phyloP scores from a whole-genome alignment of 2,329 filamentous ascomycete genomes.

The Ophiostoma sp. region DNA sequence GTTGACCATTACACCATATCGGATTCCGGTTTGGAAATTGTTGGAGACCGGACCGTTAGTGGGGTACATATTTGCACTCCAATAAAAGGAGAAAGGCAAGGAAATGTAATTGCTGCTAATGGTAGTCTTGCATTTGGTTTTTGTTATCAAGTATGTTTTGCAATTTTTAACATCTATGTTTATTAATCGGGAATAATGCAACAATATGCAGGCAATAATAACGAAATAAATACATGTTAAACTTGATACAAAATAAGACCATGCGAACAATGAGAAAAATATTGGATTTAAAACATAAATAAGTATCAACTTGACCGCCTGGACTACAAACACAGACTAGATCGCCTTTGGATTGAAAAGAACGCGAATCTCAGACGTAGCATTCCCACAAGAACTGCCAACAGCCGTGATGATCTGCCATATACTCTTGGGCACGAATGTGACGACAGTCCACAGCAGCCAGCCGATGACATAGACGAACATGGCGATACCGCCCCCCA shows the following conservation, averaged over 20 bases:
- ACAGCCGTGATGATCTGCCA: slow-evolving; percentile 16
- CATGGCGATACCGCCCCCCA: background rate
- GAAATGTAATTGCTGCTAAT: background rate
- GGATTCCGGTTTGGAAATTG: slow-evolving; percentile 18
- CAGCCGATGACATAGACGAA: background rate
- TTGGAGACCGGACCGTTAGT: background rate
- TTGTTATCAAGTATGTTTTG: no score
- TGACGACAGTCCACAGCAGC: background rate
- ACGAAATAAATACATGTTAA: no score
- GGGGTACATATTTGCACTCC: background rate
- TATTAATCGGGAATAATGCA: no score
- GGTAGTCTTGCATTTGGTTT: no score
- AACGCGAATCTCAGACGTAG: slow-evolving; percentile 18
- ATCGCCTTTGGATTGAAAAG: slow-evolving; percentile 21
- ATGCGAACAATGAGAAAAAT: no score
- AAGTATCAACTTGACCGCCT: background rate
- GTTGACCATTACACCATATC: slow-evolving; percentile 29
- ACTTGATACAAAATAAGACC: no score
- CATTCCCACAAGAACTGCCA: background rate
- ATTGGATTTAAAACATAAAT: background rate
- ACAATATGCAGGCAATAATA: no score
- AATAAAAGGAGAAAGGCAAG: no score
- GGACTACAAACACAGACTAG: background rate
- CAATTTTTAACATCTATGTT: no score
- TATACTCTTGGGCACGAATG: slow-evolving; percentile 20